Evolutionary conservation across 2,329 filamentous ascomycete genomes (phyloP), one percentile per base, ranked within the genome.

Genomic region (Fusarium sp.): DNA sequence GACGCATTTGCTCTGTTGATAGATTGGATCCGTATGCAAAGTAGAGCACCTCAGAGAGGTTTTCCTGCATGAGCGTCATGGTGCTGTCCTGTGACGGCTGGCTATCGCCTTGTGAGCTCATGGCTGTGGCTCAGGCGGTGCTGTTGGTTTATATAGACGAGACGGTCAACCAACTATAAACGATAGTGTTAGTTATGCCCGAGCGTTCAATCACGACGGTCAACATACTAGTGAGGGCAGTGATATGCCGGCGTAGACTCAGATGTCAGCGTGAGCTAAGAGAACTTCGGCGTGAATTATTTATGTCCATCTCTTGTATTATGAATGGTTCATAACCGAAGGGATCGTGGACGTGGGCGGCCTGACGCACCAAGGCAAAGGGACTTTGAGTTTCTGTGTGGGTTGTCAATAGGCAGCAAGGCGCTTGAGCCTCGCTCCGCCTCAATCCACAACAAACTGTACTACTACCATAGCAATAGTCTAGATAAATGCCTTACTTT

Each of bases 21-120:
- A 93, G 84, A 77, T 93, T 93, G 76, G 86, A 90, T 66, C 91
- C 91, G 78, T 91, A 93, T 72, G 87, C 91, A 75, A 93, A 92
- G 82, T 92, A 92, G 68, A 88, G 77, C 51, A 80, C 72, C 65
- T 81, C 79, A 49, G 75, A 75, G 14, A 75, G 71, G 55, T 77
- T 73, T 38, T 80, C 77, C 33, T 77, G 76, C 58, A 81, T 76
- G 18, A 79, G 40, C 24, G 79, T 81, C 71, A 78, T 75, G 62
- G 68, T 66, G 68, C 77, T 79, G 69, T 77, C 78, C 66, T 80
- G 79, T 22, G 78, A 80, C 57, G 65, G 69, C 55, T 79, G 78
- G 70, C 75, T 77, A 57, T 76, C 76, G 48, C 72, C 76, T 17
- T 76, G 74, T 17, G 75, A 74, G 38, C 67, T 72, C 76, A 79